Evolutionary conservation across 2,329 filamentous ascomycete species (phyloP).

Genomic region (Aspergillus sp.): DNA sequence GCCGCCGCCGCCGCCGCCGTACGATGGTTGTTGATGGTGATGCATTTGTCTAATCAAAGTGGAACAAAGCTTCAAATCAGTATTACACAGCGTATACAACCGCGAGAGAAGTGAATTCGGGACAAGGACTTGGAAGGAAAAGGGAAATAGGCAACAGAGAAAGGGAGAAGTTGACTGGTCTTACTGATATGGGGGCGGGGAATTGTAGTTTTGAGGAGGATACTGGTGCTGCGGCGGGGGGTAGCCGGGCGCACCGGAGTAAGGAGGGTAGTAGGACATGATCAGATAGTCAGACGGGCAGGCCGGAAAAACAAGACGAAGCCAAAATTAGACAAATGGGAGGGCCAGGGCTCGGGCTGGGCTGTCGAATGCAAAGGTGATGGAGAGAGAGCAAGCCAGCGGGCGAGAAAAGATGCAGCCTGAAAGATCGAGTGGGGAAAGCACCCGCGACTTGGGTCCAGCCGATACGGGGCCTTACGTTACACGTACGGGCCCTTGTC

Average conservation of each 20-base stretch:
- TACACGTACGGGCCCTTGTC: not conserved
- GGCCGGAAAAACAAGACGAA: conserved; percentile 7
- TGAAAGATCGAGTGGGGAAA: conserved; percentile 18
- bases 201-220: conserved; percentile 36
- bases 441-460: conserved; percentile 6
- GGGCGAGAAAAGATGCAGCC: conserved; percentile 20
- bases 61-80: not conserved
- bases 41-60: conserved; percentile 27
- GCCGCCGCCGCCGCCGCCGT: conserved; percentile 36
- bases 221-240: conserved; percentile 45
- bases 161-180: conserved; percentile 15
- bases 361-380: conserved; percentile 5
- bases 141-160: conserved; percentile 11
- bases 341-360: not conserved
- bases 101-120: not conserved
- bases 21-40: conserved; percentile 30
- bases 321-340: conserved; percentile 13
- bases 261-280: conserved; percentile 67
- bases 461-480: conserved; percentile 4
- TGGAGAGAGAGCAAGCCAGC: conserved; percentile 12
- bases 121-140: not conserved
- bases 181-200: conserved; percentile 40
- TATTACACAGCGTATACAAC: not conserved
- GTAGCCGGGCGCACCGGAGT: conserved; percentile 57
- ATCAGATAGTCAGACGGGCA: conserved; percentile 16